Evolutionary conservation across 2,329 filamentous ascomycete species (phyloP).

Genomic region (Epichloe glyceriae): DNA sequence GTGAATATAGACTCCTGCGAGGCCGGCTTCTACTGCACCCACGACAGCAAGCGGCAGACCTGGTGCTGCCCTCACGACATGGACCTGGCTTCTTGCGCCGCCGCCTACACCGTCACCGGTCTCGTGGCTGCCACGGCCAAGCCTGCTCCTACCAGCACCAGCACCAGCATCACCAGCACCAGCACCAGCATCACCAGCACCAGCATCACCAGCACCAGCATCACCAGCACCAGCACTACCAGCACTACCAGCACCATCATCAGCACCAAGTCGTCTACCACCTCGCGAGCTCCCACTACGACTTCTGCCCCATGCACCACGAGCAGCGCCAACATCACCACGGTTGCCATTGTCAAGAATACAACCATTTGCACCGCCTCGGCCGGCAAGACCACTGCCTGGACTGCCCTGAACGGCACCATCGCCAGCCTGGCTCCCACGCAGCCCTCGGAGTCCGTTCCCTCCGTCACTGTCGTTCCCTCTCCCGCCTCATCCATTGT

Average conservation of each 20-base stretch:
- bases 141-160: conserved; percentile 16
- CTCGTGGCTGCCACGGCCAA: conserved; percentile 25
- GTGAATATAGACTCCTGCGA: conserved; percentile 41
- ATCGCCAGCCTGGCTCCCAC: conserved; percentile 13
- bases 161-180: conserved; percentile 14
- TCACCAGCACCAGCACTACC: conserved; percentile 12
- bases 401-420: conserved; percentile 21
- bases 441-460: conserved; percentile 11
- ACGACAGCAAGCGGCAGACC: conserved; percentile 35
- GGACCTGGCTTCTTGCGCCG: conserved; percentile 41
- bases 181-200: conserved; percentile 10
- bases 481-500: conserved; percentile 11
- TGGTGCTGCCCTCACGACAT: conserved; percentile 48
- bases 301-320: conserved; percentile 14
- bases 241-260: conserved; percentile 14
- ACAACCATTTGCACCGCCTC: neutral
- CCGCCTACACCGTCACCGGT: conserved; percentile 34
- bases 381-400: conserved; percentile 16
- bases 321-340: conserved; percentile 11
- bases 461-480: conserved; percentile 8
- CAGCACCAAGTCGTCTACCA: conserved; percentile 10
- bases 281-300: conserved; percentile 14
- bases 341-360: conserved; percentile 6
- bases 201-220: conserved; percentile 11
- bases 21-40: conserved; percentile 49